Percentiles rank a stretch among this genome's conserved stretches.
phyloP scores from a whole-genome alignment of 495 filamentous ascomycete genomes.

The Annulohypoxylon moriforme region DNA sequence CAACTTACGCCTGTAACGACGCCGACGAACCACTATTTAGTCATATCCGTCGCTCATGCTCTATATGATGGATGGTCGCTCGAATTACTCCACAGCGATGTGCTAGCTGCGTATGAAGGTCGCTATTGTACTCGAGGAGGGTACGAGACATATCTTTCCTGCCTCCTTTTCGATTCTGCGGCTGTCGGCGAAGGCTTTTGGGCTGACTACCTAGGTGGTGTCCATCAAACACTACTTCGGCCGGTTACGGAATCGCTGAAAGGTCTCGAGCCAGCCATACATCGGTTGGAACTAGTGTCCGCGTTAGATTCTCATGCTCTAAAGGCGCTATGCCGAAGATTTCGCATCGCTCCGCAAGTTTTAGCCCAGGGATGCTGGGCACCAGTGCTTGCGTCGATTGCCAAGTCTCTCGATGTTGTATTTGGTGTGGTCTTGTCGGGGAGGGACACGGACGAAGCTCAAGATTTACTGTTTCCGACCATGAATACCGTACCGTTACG shows the following conservation, averaged over 20 bases:
- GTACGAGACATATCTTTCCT: slow-evolving; percentile 61
- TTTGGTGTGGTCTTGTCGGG: slow-evolving; percentile 81
- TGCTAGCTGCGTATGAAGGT: slow-evolving; percentile 67
- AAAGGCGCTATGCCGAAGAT: slow-evolving; percentile 64
- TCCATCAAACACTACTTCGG: slow-evolving; percentile 53
- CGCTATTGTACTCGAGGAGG: slow-evolving; percentile 52
- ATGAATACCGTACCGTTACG: slow-evolving; percentile 82
- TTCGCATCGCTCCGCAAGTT: slow-evolving; percentile 71
- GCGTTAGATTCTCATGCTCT: slow-evolving; percentile 48
- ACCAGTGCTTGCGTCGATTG: slow-evolving; percentile 66
- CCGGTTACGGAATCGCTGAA: slow-evolving; percentile 9
- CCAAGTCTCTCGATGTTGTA: slow-evolving; percentile 68
- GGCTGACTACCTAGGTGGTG: slow-evolving; percentile 65
- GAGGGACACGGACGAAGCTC: slow-evolving; percentile 67
- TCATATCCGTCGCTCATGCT: slow-evolving; percentile 81
- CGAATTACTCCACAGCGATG: slow-evolving; percentile 71
- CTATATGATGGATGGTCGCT: slow-evolving; percentile 84
- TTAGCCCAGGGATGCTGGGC: slow-evolving; percentile 75
- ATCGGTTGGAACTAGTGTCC: slow-evolving; percentile 63
- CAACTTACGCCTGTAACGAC: slow-evolving; percentile 56
- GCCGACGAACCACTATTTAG: slow-evolving; percentile 57
- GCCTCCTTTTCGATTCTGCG: slow-evolving; percentile 52
- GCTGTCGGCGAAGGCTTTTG: slow-evolving; percentile 66
- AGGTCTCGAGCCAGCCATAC: slow-evolving; percentile 20
- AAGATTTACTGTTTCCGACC: slow-evolving; percentile 75